Percentiles rank a stretch among this genome's conserved stretches.
These are phyloP conservation scores for Diplotaxis tenuifolia DNA, from an alignment of 345 rosid genomes.

Conservation along the genomic window DNA sequence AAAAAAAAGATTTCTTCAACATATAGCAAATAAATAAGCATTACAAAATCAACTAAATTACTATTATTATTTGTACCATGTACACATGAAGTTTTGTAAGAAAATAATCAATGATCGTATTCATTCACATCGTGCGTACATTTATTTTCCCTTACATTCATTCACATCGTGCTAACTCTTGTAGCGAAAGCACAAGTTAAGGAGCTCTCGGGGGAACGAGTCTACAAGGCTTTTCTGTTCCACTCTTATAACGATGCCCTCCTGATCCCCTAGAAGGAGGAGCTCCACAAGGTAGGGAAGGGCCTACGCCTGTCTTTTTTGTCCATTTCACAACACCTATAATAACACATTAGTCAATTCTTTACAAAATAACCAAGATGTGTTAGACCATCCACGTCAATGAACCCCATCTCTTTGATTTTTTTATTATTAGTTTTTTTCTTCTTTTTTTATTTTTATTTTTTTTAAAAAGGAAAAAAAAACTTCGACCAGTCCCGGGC, in stretches of 20 bases:
- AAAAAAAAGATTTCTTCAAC: not conserved
- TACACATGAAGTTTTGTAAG: not conserved
- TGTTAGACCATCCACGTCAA: too few species aligned
- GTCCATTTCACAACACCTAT: too few species aligned
- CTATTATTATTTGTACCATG: not conserved
- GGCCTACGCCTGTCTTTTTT: not conserved
- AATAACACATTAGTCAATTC: too few species aligned
- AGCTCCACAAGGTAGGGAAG: not conserved
- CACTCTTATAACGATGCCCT: too few species aligned
- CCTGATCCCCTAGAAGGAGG: too few species aligned
- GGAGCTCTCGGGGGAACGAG: not conserved
- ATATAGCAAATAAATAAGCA: not conserved
- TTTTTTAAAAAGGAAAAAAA: too few species aligned
- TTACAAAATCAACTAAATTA: not conserved
- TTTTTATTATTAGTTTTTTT: too few species aligned
- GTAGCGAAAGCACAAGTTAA: not conserved
- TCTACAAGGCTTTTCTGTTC: not conserved
- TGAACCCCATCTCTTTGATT: too few species aligned
- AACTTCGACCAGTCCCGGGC: too few species aligned
- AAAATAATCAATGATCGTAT: not conserved
- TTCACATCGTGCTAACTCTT: not conserved
- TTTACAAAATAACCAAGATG: not conserved
- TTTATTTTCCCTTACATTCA: too few species aligned
- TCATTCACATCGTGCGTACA: not conserved
- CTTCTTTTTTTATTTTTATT: too few species aligned